Base-by-base conservation (phyloP, 345 rosid species). In the Noccaea caerulescens region DNA sequence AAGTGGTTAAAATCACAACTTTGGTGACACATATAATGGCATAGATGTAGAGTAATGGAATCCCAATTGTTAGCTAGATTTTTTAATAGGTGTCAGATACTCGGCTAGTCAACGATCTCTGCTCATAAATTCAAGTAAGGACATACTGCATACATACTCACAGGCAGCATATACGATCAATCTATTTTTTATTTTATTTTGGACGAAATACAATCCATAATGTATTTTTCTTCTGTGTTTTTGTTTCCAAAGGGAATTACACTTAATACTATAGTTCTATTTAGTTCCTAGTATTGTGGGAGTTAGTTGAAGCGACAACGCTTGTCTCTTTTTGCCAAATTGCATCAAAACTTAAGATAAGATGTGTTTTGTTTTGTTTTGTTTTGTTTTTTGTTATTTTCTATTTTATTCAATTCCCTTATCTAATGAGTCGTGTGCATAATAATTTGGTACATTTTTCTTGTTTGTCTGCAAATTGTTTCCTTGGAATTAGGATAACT, bases 371-470 rank as follows among this genome's bases (percentile, higher is more conserved):
- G 13, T 37, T 13, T 27, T 3, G 30, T 25, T 25, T 25, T 25
- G 3, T 27, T 46, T 46, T 10, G 10, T 39, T 23, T 51, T 0
- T 43, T 74, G 5, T 34, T 52, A 10, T 32, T 46, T 3, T 46
- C 59, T 25, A 50, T 11, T 32, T 2, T 10, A 47, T 58, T 37
- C 1, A 46, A 14, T 20, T 58, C 37, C 70, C 11, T 44, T 25
- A 54, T 63, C 69, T 63, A 3, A 72, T 13, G 63, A 65, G 58
- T 65, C 72, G 66, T 72, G 66, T 74, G 20, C 58, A 46, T n/a
- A 46, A 74, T 34, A 75, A 60, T 60, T 36, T 44, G 69, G 12
- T 73, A 68, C 78, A 75, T 60, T 75, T 75, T 60, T 61, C 78
- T 60, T 68, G 63, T 36, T 75, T 68, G 57, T 68, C 50, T 61